Percentiles rank a stretch among this genome's conserved stretches.
Evolutionary conservation across 768 basidiomycete genomes (phyloP).

Genomic region (Polyporus arcularius): DNA sequence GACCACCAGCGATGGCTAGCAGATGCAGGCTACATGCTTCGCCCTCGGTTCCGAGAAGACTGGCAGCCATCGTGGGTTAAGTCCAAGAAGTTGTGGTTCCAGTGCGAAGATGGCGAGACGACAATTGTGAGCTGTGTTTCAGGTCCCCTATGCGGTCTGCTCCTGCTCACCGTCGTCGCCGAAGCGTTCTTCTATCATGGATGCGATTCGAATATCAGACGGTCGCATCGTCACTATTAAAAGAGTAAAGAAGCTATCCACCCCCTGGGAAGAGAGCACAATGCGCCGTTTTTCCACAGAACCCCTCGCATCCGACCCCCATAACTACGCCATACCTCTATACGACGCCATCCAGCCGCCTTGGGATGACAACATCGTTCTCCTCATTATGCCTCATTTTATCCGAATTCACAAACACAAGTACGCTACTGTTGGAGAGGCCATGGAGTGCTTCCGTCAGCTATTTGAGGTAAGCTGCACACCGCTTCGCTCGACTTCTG

Average conservation of each 20-base stretch:
- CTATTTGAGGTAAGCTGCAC: slow-evolving; percentile 32
- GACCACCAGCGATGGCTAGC: slow-evolving; percentile 14
- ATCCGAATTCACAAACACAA: slow-evolving; percentile 28
- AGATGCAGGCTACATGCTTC: slow-evolving; percentile 24
- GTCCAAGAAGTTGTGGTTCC: not conserved
- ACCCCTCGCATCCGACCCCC: slow-evolving; percentile 10
- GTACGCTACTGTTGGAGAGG: slow-evolving; percentile 38
- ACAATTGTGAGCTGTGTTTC: not conserved
- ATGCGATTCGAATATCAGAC: slow-evolving; percentile 24
- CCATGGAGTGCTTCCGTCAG: slow-evolving; percentile 34
- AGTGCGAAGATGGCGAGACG: slow-evolving; percentile 7
- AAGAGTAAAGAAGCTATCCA: slow-evolving; percentile 3
- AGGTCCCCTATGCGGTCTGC: too few relatives aligned
- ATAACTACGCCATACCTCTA: slow-evolving; percentile 28
- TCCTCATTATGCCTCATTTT: slow-evolving; percentile 35
- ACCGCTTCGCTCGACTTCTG: not conserved
- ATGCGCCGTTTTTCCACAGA: slow-evolving; percentile 7
- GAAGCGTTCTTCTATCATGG: slow-evolving; percentile 9
- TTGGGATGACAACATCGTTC: slow-evolving; percentile 6
- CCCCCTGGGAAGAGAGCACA: slow-evolving; percentile 23
- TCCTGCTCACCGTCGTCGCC: not conserved
- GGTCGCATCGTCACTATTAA: slow-evolving; percentile 19
- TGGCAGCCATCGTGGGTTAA: slow-evolving; percentile 31
- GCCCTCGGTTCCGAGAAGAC: slow-evolving; percentile 25
- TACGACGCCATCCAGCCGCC: slow-evolving; percentile 23